Percentiles rank a stretch among this genome's conserved stretches.
Conservation (phyloP, 805 yeast genomes). For the Maudiozyma pseudohumilis region DNA sequence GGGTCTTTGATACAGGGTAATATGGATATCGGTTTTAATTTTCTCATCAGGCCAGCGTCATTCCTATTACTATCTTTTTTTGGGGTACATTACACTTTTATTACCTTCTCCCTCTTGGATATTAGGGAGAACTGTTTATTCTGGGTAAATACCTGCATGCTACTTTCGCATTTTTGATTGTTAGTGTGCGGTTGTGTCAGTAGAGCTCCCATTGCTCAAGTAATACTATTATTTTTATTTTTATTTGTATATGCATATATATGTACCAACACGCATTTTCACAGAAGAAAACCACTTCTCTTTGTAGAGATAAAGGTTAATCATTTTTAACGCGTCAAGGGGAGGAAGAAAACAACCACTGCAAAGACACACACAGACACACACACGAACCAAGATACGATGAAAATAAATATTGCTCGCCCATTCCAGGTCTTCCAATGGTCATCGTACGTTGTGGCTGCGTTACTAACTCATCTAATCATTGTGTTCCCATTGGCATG, state of each 20-base stretch:
- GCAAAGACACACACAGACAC: background rate
- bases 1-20: background rate
- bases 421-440: constrained; percentile 27
- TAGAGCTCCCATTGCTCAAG: too few relatives aligned
- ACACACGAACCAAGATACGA: too few relatives aligned
- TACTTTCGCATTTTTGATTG: too few relatives aligned
- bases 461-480: constrained; percentile 16
- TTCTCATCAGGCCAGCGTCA: background rate
- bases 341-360: too few relatives aligned
- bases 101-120: background rate
- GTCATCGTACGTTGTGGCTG: constrained; percentile 13
- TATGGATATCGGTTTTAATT: too few relatives aligned
- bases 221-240: too few relatives aligned
- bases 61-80: background rate
- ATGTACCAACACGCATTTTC: background rate
- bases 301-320: background rate
- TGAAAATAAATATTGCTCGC: constrained; percentile 22
- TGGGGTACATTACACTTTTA: too few relatives aligned
- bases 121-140: background rate
- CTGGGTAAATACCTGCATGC: too few relatives aligned
- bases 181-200: too few relatives aligned
- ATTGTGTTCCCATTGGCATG: constrained; percentile 23
- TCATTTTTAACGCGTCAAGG: too few relatives aligned
- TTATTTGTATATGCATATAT: background rate
- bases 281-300: background rate